Evolutionary conservation across 1,284 basidiomycete species (phyloP).

Genomic region (Irpex lacteus): DNA sequence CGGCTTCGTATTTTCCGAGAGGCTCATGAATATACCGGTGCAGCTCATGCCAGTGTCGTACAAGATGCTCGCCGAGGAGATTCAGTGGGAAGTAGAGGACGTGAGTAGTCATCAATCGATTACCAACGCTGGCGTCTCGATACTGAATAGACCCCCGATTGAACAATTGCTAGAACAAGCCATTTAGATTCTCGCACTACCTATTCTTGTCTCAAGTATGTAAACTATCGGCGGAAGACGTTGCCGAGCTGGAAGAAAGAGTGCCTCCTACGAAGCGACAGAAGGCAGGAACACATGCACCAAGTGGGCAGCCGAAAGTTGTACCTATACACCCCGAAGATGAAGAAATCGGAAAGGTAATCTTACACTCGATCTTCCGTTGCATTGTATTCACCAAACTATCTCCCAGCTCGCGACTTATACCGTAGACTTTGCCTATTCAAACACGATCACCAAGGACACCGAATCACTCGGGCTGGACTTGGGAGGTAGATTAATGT

Average conservation of each 20-base stretch:
- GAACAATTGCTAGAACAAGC: slow-evolving; percentile 47
- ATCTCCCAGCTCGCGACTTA: slow-evolving; percentile 55
- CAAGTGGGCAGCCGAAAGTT: slow-evolving; percentile 29
- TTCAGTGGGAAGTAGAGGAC: slow-evolving; percentile 65
- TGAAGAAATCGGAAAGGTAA: slow-evolving; percentile 66
- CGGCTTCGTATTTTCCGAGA: slow-evolving; percentile 81
- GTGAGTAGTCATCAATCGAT: slow-evolving; percentile 36
- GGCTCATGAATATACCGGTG: slow-evolving; percentile 90
- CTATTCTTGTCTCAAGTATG: slow-evolving; percentile 77
- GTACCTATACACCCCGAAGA: slow-evolving; percentile 89
- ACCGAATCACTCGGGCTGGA: slow-evolving; percentile 81
- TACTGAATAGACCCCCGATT: neutral
- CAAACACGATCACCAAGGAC: slow-evolving; percentile 59
- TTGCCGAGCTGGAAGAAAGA: slow-evolving; percentile 38
- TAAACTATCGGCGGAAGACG: slow-evolving; percentile 60
- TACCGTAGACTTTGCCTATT: slow-evolving; percentile 65
- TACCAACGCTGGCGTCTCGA: neutral
- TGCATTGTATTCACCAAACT: neutral
- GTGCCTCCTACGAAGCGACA: slow-evolving; percentile 37
- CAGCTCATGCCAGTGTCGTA: slow-evolving; percentile 91
- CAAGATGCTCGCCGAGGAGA: slow-evolving; percentile 78
- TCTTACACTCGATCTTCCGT: slow-evolving; percentile 13
- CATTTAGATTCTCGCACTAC: slow-evolving; percentile 69
- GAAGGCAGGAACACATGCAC: slow-evolving; percentile 25
- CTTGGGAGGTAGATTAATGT: slow-evolving; percentile 71